phyloP scores from a whole-genome alignment of 148 eudicot genomes.

The Bassia scoparia region DNA sequence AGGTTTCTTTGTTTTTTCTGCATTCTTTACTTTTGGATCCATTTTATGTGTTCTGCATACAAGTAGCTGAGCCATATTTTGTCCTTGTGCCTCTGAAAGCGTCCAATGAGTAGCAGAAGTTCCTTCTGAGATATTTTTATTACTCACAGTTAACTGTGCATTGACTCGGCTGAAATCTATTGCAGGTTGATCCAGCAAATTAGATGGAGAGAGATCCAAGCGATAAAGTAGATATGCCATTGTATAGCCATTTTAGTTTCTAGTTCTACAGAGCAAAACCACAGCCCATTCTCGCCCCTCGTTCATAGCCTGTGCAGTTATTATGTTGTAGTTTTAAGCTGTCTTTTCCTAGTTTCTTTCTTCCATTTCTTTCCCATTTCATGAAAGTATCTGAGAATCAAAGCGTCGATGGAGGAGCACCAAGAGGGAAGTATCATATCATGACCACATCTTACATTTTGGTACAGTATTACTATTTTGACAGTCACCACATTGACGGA shows the following conservation, averaged over 20 bases:
- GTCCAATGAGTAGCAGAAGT: background rate
- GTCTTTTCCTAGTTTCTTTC: background rate
- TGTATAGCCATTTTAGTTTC: slow-evolving; percentile 10
- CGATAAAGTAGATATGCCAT: background rate
- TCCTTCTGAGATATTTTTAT: too few species aligned
- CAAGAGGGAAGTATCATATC: background rate
- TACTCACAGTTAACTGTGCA: background rate
- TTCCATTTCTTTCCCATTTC: background rate
- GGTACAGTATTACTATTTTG: slow-evolving; percentile 13
- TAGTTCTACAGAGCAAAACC: background rate
- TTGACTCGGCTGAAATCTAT: background rate
- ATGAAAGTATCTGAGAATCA: background rate
- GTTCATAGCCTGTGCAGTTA: background rate
- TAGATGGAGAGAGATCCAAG: slow-evolving; percentile 7
- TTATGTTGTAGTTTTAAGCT: background rate
- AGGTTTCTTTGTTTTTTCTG: too few species aligned
- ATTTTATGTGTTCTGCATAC: background rate
- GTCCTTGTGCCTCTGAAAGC: background rate
- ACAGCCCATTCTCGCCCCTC: background rate
- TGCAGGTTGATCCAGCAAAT: slow-evolving; percentile 25
- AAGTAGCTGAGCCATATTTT: background rate
- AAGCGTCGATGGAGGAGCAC: background rate
- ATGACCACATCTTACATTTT: background rate
- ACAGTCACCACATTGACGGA: slow-evolving; percentile 17
- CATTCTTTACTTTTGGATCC: background rate